These are phyloP conservation scores for Populus davidiana DNA, from an alignment of 345 rosid genomes.

Conservation along the genomic window DNA sequence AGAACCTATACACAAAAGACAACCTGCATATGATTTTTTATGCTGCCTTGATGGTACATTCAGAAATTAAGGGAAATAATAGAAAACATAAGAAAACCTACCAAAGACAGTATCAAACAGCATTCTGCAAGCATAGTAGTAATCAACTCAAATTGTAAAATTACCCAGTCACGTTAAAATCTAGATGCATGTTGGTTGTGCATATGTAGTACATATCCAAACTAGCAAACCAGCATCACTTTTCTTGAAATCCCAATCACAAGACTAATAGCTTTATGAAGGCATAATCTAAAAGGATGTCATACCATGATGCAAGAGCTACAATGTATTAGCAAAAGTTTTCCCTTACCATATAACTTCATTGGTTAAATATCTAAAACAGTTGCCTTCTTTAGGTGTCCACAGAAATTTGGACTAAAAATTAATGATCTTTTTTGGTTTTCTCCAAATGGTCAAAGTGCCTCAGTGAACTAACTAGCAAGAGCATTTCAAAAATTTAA, in stretches of 20 bases:
- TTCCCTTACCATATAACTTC: neutral
- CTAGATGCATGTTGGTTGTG: neutral
- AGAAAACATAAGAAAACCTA: neutral
- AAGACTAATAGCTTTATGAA: neutral
- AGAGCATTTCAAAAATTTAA: neutral
- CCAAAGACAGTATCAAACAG: neutral
- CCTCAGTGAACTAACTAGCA: neutral
- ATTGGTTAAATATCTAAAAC: neutral
- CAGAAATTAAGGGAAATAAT: neutral
- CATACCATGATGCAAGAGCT: neutral
- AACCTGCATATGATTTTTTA: slow-evolving; percentile 1
- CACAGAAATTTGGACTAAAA: neutral
- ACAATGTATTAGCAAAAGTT: neutral
- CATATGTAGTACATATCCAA: neutral
- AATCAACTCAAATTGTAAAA: neutral
- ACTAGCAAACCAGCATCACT: neutral
- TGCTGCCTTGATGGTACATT: neutral
- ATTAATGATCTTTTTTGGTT: neutral
- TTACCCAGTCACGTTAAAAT: neutral
- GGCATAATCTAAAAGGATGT: neutral
- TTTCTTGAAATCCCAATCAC: neutral
- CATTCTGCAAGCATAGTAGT: neutral
- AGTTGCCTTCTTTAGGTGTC: neutral
- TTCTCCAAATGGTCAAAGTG: neutral
- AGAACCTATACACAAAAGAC: slow-evolving; percentile 56